A percentile compares a stretch with the other conserved stretches of the same genome.
These are phyloP conservation scores for Lupinus albus DNA, from an alignment of 306 rosid genomes.

Conservation along the genomic window DNA sequence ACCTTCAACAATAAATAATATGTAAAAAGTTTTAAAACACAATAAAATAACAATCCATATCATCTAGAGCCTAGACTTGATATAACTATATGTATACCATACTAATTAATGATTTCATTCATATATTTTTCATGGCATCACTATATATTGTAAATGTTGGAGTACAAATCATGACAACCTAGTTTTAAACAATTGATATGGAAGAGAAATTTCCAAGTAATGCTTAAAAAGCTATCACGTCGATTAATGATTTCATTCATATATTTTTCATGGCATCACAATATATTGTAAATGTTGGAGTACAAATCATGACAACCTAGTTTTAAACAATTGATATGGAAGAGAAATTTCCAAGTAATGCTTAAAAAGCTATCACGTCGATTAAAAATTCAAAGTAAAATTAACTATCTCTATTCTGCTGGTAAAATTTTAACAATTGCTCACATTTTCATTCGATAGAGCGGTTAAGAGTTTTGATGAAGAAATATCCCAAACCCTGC, in stretches of 20 bases:
- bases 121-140: constrained; percentile 8
- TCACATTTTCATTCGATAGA: constrained; percentile 70
- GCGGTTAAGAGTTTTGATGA: constrained; percentile 60
- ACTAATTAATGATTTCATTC: constrained; percentile 21
- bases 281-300: constrained; percentile 6
- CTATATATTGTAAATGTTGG: constrained; percentile 2
- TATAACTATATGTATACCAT: neutral
- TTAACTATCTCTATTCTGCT: neutral
- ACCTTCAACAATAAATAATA: constrained; percentile 14
- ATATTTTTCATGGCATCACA: constrained; percentile 6
- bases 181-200: constrained; percentile 14
- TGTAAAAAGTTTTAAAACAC: constrained; percentile 7
- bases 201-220: constrained; percentile 27
- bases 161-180: constrained; percentile 13
- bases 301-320: constrained; percentile 19
- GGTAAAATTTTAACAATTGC: constrained; percentile 40
- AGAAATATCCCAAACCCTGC: constrained; percentile 86
- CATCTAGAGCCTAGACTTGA: neutral
- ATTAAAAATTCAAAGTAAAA: constrained; percentile 15
- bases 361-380: constrained; percentile 32
- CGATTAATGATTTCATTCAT: constrained; percentile 27
- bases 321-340: constrained; percentile 7
- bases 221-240: constrained; percentile 31
- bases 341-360: constrained; percentile 25
- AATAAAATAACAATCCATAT: constrained; percentile 10